These are phyloP conservation scores for Ochetophila trinervis DNA, from an alignment of 306 rosid species.

Conservation along the genomic window DNA sequence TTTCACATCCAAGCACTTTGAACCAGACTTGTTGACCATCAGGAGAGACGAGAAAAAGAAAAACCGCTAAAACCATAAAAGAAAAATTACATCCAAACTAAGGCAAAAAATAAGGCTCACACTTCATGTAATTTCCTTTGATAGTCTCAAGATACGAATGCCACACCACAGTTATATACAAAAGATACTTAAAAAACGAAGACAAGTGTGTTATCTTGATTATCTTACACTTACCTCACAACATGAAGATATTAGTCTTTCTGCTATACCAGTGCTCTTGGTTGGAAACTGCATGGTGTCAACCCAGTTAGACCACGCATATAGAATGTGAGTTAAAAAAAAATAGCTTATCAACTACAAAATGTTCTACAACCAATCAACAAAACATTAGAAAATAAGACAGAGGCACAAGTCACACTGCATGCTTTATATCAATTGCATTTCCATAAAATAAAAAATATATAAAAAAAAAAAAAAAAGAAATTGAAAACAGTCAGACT, in stretches of 20 bases:
- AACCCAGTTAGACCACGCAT: constrained; percentile 26
- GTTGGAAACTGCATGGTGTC: constrained; percentile 53
- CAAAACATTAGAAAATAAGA: background rate
- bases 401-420: background rate
- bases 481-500: background rate
- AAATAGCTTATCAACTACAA: constrained; percentile 6
- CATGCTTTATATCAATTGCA: background rate
- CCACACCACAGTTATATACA: background rate
- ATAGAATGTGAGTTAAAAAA: constrained; percentile 20
- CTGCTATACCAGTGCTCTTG: constrained; percentile 62
- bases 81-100: no score
- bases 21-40: no score
- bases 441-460: background rate
- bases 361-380: constrained; percentile 9
- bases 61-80: no score
- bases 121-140: no score
- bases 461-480: no score
- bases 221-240: constrained; percentile 62
- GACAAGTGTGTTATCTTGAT: background rate
- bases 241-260: constrained; percentile 64
- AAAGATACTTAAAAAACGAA: background rate
- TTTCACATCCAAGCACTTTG: no score
- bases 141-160: background rate
- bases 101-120: no score
- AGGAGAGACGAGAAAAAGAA: no score